phyloP scores from a whole-genome alignment of 1,139 yeast species.

The Scheffersomyces parashehatae region DNA sequence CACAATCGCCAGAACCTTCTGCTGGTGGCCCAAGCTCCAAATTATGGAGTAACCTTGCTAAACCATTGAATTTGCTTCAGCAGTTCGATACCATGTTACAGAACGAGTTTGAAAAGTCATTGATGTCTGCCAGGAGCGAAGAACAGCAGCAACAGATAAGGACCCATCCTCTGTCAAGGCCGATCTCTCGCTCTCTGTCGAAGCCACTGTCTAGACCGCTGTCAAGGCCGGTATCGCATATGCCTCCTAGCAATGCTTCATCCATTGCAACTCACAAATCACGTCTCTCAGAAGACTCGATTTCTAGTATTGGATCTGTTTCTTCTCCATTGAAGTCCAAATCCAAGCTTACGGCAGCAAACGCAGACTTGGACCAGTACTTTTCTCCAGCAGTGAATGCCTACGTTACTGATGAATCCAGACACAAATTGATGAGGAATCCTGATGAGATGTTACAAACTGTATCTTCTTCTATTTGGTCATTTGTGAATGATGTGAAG shows the following conservation, averaged over 20 bases:
- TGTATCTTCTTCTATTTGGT: slow-evolving; percentile 47
- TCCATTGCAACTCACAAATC: slow-evolving; percentile 13
- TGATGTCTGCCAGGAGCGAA: slow-evolving; percentile 11
- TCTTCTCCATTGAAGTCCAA: slow-evolving; percentile 28
- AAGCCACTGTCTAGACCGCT: too few species aligned
- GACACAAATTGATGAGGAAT: neutral
- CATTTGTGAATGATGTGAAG: slow-evolving; percentile 47
- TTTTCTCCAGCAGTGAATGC: slow-evolving; percentile 1
- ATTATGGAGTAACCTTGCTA: slow-evolving; percentile 45
- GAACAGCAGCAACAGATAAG: slow-evolving; percentile 6
- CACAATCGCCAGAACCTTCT: neutral
- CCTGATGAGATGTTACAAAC: slow-evolving; percentile 42
- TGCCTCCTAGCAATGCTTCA: neutral
- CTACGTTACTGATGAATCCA: neutral
- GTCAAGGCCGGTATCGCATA: too few species aligned
- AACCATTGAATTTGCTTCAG: slow-evolving; percentile 63
- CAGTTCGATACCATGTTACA: slow-evolving; percentile 70
- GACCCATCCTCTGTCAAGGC: neutral
- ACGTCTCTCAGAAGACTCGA: slow-evolving; percentile 29
- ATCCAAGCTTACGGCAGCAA: slow-evolving; percentile 10
- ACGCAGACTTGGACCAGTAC: slow-evolving; percentile 6
- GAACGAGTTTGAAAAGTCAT: slow-evolving; percentile 61
- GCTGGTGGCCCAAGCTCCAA: slow-evolving; percentile 20
- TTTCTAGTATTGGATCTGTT: slow-evolving; percentile 24
- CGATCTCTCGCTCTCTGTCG: too few species aligned